Percentiles rank a stretch among this genome's conserved stretches.
Conservation (phyloP, 2,329 filamentous ascomycete genomes). For the Colletotrichum lini region DNA sequence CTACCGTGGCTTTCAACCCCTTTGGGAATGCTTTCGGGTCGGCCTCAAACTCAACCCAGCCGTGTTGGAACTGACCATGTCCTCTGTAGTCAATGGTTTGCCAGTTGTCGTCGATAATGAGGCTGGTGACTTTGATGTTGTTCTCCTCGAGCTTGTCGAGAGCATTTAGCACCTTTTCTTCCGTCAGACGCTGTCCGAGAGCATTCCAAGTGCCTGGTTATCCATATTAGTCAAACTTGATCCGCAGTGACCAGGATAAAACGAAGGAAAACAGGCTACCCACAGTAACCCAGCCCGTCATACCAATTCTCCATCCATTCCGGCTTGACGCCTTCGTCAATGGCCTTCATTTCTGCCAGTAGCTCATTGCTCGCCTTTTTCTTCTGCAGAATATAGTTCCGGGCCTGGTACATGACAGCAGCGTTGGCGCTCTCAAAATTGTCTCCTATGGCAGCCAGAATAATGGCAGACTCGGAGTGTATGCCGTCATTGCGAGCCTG, state of each 20-base stretch:
- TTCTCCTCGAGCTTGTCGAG: constrained; percentile 79
- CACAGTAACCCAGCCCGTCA: constrained; percentile 92
- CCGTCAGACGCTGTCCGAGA: constrained; percentile 85
- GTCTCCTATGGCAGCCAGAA: constrained; percentile 80
- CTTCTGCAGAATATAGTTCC: constrained; percentile 69
- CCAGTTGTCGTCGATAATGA: constrained; percentile 99
- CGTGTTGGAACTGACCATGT: constrained; percentile 68
- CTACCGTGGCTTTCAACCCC: constrained; percentile 81
- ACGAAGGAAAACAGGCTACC: constrained; percentile 45
- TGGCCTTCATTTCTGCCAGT: constrained; percentile 61
- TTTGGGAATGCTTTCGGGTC: constrained; percentile 83
- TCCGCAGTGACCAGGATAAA: neutral
- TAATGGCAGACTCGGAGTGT: constrained; percentile 66
- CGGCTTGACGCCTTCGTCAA: constrained; percentile 65
- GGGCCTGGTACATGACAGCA: constrained; percentile 89
- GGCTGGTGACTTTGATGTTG: constrained; percentile 82
- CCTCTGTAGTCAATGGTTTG: constrained; percentile 76
- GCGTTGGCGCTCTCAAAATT: constrained; percentile 83
- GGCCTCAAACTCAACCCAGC: constrained; percentile 90
- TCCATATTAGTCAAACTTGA: constrained; percentile 24
- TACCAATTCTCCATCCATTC: constrained; percentile 91
- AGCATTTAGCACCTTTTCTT: constrained; percentile 83
- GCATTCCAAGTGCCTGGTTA: constrained; percentile 87
- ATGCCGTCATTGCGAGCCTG: constrained; percentile 78
- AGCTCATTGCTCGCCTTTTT: constrained; percentile 60